These are phyloP conservation scores for Phyllostachys edulis DNA, from an alignment of 176 grass and related monocot genomes.

Conservation along the genomic window DNA sequence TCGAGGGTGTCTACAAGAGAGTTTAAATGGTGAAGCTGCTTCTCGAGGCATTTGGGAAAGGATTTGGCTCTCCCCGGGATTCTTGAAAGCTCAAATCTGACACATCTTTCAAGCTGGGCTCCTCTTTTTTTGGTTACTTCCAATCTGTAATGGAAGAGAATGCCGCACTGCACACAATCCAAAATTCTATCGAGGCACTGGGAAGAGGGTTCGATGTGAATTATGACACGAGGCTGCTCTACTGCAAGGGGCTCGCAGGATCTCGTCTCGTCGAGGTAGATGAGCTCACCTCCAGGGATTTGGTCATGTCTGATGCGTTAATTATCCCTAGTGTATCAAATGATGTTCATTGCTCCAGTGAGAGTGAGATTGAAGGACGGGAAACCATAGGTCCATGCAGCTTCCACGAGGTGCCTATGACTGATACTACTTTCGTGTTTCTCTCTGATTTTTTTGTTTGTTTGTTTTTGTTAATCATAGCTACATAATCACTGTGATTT, in stretches of 20 bases:
- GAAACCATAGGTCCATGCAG: constrained; percentile 41
- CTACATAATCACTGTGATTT: not conserved
- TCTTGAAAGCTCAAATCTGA: not conserved
- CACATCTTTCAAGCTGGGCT: not conserved
- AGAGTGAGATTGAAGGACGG: constrained; percentile 1
- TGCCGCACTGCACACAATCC: constrained; percentile 39
- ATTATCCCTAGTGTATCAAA: constrained; percentile 39
- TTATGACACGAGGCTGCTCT: constrained; percentile 54
- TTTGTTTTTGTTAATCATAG: not conserved
- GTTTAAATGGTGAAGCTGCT: not conserved
- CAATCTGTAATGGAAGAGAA: constrained; percentile 44
- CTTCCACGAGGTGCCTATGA: constrained; percentile 47
- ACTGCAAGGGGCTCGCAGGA: constrained; percentile 50
- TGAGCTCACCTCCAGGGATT: constrained; percentile 30
- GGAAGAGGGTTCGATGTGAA: constrained; percentile 58
- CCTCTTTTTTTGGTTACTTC: not conserved
- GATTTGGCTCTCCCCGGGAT: not conserved
- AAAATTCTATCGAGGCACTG: constrained; percentile 41
- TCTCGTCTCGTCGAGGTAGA: constrained; percentile 44
- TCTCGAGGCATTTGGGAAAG: not conserved
- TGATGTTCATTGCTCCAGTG: constrained; percentile 36
- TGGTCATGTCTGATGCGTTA: constrained; percentile 33
- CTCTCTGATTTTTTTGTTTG: not conserved
- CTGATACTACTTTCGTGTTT: constrained; percentile 6
- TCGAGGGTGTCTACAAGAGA: not conserved